Evolutionary conservation across 2,329 filamentous ascomycete genomes (phyloP), one percentile per base, ranked within the genome.

Genomic region (Fusarium subtropicale): DNA sequence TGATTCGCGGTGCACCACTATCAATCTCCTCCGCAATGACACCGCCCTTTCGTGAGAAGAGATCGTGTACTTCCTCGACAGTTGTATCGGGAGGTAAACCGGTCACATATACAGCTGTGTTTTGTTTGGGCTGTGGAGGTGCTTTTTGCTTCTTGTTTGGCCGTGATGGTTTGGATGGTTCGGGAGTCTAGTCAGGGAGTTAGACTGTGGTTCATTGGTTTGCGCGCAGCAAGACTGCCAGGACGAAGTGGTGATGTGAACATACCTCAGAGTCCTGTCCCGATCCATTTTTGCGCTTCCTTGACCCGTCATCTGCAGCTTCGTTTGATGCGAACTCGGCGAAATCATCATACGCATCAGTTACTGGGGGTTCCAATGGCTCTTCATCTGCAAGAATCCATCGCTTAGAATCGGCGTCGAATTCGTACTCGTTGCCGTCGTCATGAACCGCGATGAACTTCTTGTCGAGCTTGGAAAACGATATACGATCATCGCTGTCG

Each of bases 1-100:
- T 98, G 81, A 99, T 95, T 38, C 96, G 91, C 45, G 93, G 93
- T 46, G 90, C 88, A 59, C 93, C 92, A 74, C 90, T 94, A 76
- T 97, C 94, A 69, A 97, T 94, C 80, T 97, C 92, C 80, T 98
- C 94, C 50, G 95, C 93, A 69, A 99, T 94, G 71, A 98, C 91
- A 64, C 94, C 94, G 75, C 88, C 97, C 78, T 93, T 95, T 67
- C 87, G 83, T 50, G 90, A 93, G 82, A 99, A 99, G 30, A 92
- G 85, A 26, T 93, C 88, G 71, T 91, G 87, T 18, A 99, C 89
- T 81, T 99, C 96, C 31, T 92, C 88, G 42, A 91, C 83, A 1
- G 91, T 92, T 44, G 89, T 91, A 78, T 98, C 93, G 39, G 85
- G 80, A 0, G 96, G 97, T 6, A 99, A 87, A 15, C 92, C 93